Conservation (phyloP, 345 rosid species). For the Populus nigra region DNA sequence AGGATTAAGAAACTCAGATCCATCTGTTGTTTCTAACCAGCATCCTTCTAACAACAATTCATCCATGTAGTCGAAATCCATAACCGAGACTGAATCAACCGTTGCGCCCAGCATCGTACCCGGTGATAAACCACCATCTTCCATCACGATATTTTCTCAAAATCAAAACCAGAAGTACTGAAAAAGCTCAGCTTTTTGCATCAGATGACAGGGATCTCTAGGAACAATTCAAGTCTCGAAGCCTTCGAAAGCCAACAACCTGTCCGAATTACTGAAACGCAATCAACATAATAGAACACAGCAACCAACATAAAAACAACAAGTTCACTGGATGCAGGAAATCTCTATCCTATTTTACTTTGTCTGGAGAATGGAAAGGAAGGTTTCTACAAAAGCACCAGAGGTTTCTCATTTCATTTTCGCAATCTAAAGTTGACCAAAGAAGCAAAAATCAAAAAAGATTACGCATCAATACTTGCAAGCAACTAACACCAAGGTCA, state of each 20-base stretch:
- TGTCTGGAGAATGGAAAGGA: background rate
- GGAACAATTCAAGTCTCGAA: slow-evolving; percentile 4
- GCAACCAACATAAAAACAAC: background rate
- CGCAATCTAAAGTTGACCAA: slow-evolving; percentile 12
- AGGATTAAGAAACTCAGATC: slow-evolving; percentile 64
- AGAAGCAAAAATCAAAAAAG: background rate
- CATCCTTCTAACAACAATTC: slow-evolving; percentile 84
- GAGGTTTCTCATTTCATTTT: slow-evolving; percentile 9
- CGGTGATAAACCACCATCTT: slow-evolving; percentile 47
- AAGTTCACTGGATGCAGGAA: background rate
- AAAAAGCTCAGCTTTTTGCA: slow-evolving; percentile 6
- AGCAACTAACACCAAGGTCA: slow-evolving; percentile 12
- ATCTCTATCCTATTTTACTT: background rate
- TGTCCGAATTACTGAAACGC: slow-evolving; percentile 12
- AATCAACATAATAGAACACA: slow-evolving; percentile 5
- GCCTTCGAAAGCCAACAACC: slow-evolving; percentile 22
- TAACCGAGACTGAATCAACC: slow-evolving; percentile 40
- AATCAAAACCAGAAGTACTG: slow-evolving; percentile 4
- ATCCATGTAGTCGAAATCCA: slow-evolving; percentile 75
- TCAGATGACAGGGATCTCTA: slow-evolving; percentile 2
- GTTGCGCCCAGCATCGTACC: slow-evolving; percentile 29
- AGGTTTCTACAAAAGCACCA: background rate
- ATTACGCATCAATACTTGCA: background rate
- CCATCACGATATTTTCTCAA: slow-evolving; percentile 42
- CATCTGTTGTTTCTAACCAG: slow-evolving; percentile 85